These are phyloP conservation scores for Lasiosphaeria hispida DNA, from an alignment of 495 filamentous ascomycete species.

Conservation along the genomic window DNA sequence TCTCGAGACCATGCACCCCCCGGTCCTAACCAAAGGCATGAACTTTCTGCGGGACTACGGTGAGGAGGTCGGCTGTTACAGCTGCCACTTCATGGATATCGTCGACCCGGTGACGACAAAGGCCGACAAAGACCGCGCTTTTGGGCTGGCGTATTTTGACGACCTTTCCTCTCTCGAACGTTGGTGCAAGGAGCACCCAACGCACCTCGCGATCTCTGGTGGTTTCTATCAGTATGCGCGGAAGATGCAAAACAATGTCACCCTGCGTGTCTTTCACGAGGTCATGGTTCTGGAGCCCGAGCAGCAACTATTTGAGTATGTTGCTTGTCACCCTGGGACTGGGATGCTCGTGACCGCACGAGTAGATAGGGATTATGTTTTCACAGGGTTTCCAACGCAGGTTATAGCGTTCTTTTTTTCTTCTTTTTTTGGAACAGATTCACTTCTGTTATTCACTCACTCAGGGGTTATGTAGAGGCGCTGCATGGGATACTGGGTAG, in stretches of 20 bases:
- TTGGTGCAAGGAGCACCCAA: conserved; percentile 33
- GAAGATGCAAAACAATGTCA: conserved; percentile 27
- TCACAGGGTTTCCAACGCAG: too few species aligned
- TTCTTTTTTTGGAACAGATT: too few species aligned
- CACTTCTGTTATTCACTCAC: too few species aligned
- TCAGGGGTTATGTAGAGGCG: too few species aligned
- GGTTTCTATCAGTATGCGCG: conserved; percentile 32
- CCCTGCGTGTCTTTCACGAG: conserved; percentile 35
- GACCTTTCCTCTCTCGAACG: conserved; percentile 33
- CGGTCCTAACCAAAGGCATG: conserved; percentile 30
- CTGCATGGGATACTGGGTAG: too few species aligned
- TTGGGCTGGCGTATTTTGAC: conserved; percentile 35
- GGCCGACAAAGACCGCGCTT: conserved; percentile 27
- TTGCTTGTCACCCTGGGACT: conserved; percentile 35
- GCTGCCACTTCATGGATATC: conserved; percentile 30
- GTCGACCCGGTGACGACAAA: conserved; percentile 18
- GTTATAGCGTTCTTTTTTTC: too few species aligned
- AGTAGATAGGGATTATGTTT: too few species aligned
- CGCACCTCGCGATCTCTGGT: conserved; percentile 34
- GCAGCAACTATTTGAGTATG: conserved; percentile 39
- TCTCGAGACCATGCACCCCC: conserved; percentile 31
- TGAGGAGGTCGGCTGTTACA: conserved; percentile 29
- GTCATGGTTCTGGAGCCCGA: conserved; percentile 33
- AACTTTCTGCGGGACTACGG: conserved; percentile 33
- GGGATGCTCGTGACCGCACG: too few species aligned